Evolutionary conservation across 495 filamentous ascomycete genomes (phyloP), one percentile per base, ranked within the genome.

Genomic region (Aspergillus hancockii): DNA sequence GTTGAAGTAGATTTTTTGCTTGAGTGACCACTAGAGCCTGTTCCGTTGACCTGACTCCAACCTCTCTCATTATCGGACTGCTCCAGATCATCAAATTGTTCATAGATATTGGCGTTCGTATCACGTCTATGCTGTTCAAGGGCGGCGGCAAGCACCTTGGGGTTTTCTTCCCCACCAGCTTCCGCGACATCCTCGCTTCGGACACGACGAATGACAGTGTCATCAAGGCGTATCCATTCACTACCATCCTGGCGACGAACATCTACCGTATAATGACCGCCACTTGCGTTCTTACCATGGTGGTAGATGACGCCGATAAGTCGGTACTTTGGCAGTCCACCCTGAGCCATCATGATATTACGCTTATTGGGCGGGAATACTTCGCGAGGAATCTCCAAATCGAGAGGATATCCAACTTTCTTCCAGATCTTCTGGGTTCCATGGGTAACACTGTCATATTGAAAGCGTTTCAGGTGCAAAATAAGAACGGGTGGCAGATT

Each of bases 391-490:
- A 98, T 91, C 69, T 97, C 94, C 38, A 98, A 83, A 64, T 97
- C 92, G 14, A 98, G 79, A 0, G 94, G 94, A 66, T 98, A 98
- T 36, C 91, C 93, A 63, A 98, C 81, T 74, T 92, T 93, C 79
- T 97, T 98, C 93, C 93, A 98, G 59, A 98, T 96, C 74, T 98
- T 98, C 67, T 96, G 90, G 0, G 92, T 95, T 13, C 92, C 92
- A 47, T 78, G 77, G 14, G 89, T 91, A n/a, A 85, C 80, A 64
- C 86, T 89, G 55, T 97, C 92, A 69, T 95, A 98, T 64, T 97
- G 91, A 81, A 98, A 98, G 12, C 95, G 90, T 73, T 98, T 98
- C 10, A 98, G 80, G 67, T 98, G 94, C 40, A 98, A 83, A 53
- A 98, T 94, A 4, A 98, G 84, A 18, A 98, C 90, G 16, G 92